A percentile compares a stretch with the other conserved stretches of the same genome.
Evolutionary conservation across 2,329 filamentous ascomycete species (phyloP).

Genomic region (Hymenoscyphus fraxineus): DNA sequence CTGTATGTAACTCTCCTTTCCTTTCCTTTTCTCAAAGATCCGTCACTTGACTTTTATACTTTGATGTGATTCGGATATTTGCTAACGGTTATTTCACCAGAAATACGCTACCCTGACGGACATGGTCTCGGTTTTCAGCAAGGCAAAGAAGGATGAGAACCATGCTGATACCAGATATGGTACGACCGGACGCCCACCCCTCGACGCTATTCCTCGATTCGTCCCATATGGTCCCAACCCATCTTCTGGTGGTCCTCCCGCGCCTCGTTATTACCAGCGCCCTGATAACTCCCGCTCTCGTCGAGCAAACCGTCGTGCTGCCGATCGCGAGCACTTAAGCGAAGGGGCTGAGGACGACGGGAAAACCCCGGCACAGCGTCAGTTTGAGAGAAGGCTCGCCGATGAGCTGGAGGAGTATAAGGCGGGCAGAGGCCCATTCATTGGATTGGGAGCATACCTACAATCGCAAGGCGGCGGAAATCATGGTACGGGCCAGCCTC

Average conservation of each 20-base stretch:
- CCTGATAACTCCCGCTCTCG: constrained; percentile 1
- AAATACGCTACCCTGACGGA: constrained; percentile 9
- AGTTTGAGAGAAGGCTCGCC: background rate
- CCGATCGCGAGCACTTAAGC: background rate
- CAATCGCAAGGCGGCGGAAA: too few species aligned
- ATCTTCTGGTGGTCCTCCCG: background rate
- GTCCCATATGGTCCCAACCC: background rate
- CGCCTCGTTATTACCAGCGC: background rate
- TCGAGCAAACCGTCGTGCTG: background rate
- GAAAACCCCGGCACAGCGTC: background rate
- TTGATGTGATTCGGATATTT: background rate
- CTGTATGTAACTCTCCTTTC: background rate
- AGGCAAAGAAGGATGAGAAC: constrained; percentile 11
- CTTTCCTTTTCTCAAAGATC: background rate
- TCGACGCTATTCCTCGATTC: background rate
- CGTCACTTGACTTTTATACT: background rate
- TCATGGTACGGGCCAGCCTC: too few species aligned
- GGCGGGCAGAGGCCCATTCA: too few species aligned
- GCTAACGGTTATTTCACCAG: background rate
- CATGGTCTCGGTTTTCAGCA: constrained; percentile 13
- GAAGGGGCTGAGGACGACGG: background rate
- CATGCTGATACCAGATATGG: constrained; percentile 15
- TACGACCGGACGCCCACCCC: constrained; percentile 4
- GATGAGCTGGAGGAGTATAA: background rate
- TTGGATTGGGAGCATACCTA: too few species aligned